Percentiles rank a stretch among this genome's conserved stretches.
Conservation (phyloP, 2,329 filamentous ascomycete genomes). For the Botrytis tulipae region DNA sequence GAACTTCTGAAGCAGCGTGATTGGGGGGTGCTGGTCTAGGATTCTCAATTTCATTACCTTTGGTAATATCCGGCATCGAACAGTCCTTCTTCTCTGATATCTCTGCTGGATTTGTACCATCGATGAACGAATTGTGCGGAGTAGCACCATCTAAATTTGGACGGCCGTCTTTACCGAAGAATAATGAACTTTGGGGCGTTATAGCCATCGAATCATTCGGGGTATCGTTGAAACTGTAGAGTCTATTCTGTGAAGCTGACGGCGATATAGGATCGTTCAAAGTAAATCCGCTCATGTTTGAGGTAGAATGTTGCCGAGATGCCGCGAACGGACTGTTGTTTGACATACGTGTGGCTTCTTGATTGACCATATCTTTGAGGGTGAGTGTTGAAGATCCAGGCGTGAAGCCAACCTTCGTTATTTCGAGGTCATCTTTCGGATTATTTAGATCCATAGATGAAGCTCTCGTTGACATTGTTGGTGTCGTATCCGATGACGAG, state of each 20-base stretch:
- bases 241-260: neutral
- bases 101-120: neutral
- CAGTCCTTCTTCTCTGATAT: neutral
- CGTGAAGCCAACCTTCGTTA: neutral
- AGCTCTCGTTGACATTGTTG: neutral
- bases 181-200: neutral
- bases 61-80: neutral
- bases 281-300: conserved; percentile 9
- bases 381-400: neutral
- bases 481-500: neutral
- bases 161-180: neutral
- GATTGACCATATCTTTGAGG: neutral
- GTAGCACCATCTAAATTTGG: neutral
- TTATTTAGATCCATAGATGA: neutral
- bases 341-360: neutral
- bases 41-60: neutral
- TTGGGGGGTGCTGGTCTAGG: neutral
- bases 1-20: conserved; percentile 7
- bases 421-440: neutral
- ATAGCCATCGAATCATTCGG: neutral
- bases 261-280: neutral
- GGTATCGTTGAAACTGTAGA: neutral
- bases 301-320: conserved; percentile 1
- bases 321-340: neutral
- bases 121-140: neutral